Base-by-base conservation (phyloP, 177 flowering plant genomes). In the Tripterygium wilfordii region DNA sequence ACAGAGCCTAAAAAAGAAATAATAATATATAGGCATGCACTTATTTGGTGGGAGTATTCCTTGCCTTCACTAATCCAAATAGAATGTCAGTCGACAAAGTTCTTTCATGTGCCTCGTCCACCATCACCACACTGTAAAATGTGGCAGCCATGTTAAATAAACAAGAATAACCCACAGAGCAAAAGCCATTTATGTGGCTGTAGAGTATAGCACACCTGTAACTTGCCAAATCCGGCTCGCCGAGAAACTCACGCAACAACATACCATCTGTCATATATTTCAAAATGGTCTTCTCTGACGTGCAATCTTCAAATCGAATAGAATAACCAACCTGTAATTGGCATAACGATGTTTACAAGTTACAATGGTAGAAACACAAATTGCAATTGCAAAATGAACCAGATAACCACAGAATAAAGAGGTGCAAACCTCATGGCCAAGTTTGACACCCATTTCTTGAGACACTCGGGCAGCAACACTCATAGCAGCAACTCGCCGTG, bases 251-350 rank as follows among this genome's bases (percentile, higher is more conserved):
- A 16, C 96, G 72, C 61, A 91, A 51, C 53, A 91, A 42, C 96
- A 91, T 91, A 54, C 98, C 98, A 80, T 91, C 98, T 0, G 96
- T 91, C 98, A 91, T 91, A 57, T 88, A 91, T 51, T 91, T 91
- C 14, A 91, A 51, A 49, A 91, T 56, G 15, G 98, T 91, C 60
- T 80, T 79, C 4, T 91, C 98, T 17, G 98, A 91, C 6, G 98
- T 88, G 53, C 98, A 91, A 60, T 91, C 98, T 67, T 91, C 98
- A 71, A 91, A 91, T 22, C 98, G 89, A 33, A 88, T 91, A 6
- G 98, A 91, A 48, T 91, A 91, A 10, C 98, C 98, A 60, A 90
- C 98, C 97, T 90, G 64, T 25, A 53, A n/a, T 49, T 9, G 31
- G 21, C 28, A 37, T 20, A 13, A 18, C 5, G 8, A 23, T 19